These are phyloP conservation scores for Aspergillus caelatus DNA, from an alignment of 2,329 filamentous ascomycete genomes.

Conservation along the genomic window DNA sequence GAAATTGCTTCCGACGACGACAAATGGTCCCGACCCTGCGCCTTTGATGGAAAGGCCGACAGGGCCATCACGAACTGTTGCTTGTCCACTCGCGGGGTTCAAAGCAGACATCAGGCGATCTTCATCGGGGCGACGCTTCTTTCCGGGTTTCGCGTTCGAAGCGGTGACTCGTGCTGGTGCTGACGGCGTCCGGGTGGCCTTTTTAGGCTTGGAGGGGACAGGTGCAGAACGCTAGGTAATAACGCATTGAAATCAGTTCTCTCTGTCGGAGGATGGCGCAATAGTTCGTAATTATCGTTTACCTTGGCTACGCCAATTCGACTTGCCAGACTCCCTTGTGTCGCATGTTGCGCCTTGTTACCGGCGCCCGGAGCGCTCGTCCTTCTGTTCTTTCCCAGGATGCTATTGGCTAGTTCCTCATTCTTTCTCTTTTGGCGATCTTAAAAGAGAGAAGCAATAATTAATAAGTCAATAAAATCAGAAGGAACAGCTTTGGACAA, in stretches of 20 bases:
- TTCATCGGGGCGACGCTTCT: conserved; percentile 38
- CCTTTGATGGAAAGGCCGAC: conserved; percentile 59
- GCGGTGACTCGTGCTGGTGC: conserved; percentile 21
- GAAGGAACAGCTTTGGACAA: conserved; percentile 6
- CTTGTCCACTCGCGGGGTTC: conserved; percentile 32
- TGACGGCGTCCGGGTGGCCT: conserved; percentile 39
- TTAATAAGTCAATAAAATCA: conserved; percentile 3
- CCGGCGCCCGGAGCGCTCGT: conserved; percentile 50
- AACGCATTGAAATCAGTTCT: conserved; percentile 10
- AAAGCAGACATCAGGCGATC: conserved; percentile 36
- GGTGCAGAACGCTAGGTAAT: conserved; percentile 43
- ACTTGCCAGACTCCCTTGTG: conserved; percentile 58
- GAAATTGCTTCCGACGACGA: conserved; percentile 65
- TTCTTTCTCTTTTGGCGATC: conserved; percentile 59
- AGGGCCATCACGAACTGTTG: conserved; percentile 35
- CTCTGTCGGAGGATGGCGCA: background rate
- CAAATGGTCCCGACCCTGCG: conserved; percentile 54
- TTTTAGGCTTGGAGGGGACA: conserved; percentile 40
- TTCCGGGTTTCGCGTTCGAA: conserved; percentile 29
- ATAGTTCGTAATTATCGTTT: conserved; percentile 15
- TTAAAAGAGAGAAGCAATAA: conserved; percentile 24
- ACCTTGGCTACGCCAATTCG: conserved; percentile 63
- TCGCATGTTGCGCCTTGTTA: conserved; percentile 42
- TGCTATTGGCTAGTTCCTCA: conserved; percentile 60
- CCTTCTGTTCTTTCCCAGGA: conserved; percentile 59